A percentile compares a stretch with the other conserved stretches of the same genome.
These are phyloP conservation scores for Austroboletus rostrupii DNA, from an alignment of 1,284 basidiomycete genomes.

Conservation along the genomic window DNA sequence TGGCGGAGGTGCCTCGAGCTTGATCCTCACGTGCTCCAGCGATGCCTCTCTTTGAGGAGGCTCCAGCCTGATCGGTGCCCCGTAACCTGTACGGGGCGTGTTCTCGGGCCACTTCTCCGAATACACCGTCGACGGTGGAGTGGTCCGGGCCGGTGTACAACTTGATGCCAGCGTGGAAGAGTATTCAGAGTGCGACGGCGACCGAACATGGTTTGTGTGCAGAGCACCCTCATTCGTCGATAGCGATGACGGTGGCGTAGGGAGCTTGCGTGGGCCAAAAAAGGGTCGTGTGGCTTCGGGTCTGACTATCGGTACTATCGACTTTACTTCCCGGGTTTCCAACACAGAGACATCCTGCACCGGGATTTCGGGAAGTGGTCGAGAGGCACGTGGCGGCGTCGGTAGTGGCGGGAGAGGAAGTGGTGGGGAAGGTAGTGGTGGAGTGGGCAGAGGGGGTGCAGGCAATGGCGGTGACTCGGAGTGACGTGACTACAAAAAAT, in stretches of 20 bases:
- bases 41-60: conserved; percentile 23
- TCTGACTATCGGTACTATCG: conserved; percentile 7
- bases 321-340: conserved; percentile 24
- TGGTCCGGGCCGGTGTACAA: conserved; percentile 31
- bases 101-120: conserved; percentile 31
- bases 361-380: conserved; percentile 31
- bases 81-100: conserved; percentile 22
- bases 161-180: conserved; percentile 27
- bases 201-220: conserved; percentile 15
- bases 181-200: conserved; percentile 25
- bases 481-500: conserved; percentile 22
- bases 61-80: conserved; percentile 23
- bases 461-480: conserved; percentile 26
- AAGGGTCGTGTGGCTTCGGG: conserved; percentile 24
- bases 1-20: conserved; percentile 18
- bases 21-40: conserved; percentile 21
- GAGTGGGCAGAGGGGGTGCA: conserved; percentile 17
- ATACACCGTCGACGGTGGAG: conserved; percentile 31
- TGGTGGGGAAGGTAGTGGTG: conserved; percentile 22
- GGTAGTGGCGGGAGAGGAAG: conserved; percentile 27
- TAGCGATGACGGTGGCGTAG: conserved; percentile 30
- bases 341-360: conserved; percentile 10
- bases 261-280: conserved; percentile 30
- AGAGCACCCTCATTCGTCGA: conserved; percentile 23
- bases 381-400: conserved; percentile 28